A percentile compares a stretch with the other conserved stretches of the same genome.
Evolutionary conservation across 371 early-diverging fungal species (phyloP).

Genomic region (Rhizopus microsporus): DNA sequence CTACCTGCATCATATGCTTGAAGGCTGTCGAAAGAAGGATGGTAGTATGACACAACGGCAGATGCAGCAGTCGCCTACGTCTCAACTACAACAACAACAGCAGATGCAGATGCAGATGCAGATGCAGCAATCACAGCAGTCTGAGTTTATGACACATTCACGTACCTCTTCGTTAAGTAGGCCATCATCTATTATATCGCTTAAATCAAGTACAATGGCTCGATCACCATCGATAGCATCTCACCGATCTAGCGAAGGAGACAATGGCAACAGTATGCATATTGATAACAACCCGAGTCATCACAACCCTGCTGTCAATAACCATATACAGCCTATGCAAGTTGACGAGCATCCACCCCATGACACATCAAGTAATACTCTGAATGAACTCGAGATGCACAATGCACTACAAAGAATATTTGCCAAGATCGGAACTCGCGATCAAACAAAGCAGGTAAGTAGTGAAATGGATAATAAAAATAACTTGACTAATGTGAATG

Average conservation of each 20-base stretch:
- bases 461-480: not conserved
- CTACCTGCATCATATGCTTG: conserved; percentile 72
- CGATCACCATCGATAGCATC: conserved; percentile 33
- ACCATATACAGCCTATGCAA: conserved; percentile 36
- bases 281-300: conserved; percentile 6
- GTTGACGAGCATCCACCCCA: conserved; percentile 22
- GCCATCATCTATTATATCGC: conserved; percentile 34
- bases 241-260: conserved; percentile 14
- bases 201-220: conserved; percentile 28
- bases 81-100: conserved; percentile 21
- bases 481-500: not conserved
- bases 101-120: conserved; percentile 20
- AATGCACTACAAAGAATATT: conserved; percentile 69
- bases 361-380: conserved; percentile 4
- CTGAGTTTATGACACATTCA: conserved; percentile 24
- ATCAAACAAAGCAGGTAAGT: conserved; percentile 69
- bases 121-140: conserved; percentile 22
- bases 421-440: conserved; percentile 70
- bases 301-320: conserved; percentile 7
- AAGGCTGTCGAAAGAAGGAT: conserved; percentile 60
- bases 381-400: conserved; percentile 57
- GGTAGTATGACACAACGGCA: conserved; percentile 37
- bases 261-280: not conserved
- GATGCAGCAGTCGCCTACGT: not conserved
- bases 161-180: conserved; percentile 34